Evolutionary conservation across 1,139 yeast genomes (phyloP).

Genomic region (Saccharomyces hybrid): DNA sequence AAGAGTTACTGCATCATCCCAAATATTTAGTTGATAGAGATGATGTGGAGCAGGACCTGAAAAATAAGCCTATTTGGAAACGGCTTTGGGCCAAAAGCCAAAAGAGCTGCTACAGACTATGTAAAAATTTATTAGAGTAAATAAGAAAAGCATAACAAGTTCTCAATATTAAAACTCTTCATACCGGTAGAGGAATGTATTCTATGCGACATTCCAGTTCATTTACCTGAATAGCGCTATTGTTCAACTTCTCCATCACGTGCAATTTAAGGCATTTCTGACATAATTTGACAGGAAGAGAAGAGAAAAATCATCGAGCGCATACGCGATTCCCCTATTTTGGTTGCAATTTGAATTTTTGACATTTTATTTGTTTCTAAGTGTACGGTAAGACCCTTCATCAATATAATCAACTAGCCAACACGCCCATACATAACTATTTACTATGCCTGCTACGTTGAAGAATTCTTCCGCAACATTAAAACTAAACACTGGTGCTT

Average conservation of each 20-base stretch:
- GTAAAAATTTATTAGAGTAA: constrained; percentile 17
- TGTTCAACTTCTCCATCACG: background rate
- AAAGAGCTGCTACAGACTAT: constrained; percentile 22
- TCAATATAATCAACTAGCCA: background rate
- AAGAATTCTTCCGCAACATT: constrained; percentile 29
- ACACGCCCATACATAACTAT: background rate
- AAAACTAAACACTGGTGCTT: constrained; percentile 53
- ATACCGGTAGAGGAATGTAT: background rate
- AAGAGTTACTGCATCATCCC: constrained; percentile 32
- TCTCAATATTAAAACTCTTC: background rate
- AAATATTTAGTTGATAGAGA: constrained; percentile 31
- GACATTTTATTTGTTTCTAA: background rate
- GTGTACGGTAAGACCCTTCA: background rate
- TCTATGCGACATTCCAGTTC: background rate
- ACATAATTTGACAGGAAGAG: background rate
- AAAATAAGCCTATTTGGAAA: constrained; percentile 26
- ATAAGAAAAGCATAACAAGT: constrained; percentile 2
- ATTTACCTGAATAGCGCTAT: background rate
- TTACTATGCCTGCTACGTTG: constrained; percentile 11
- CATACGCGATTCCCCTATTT: background rate
- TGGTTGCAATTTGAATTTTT: background rate
- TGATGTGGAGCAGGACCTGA: constrained; percentile 33
- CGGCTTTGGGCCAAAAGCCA: constrained; percentile 31
- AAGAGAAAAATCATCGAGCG: background rate
- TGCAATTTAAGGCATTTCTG: background rate